Evolutionary conservation across 805 yeast species (phyloP), one percentile per base, ranked within the genome.

Genomic region (Babjeviella inositovora): DNA sequence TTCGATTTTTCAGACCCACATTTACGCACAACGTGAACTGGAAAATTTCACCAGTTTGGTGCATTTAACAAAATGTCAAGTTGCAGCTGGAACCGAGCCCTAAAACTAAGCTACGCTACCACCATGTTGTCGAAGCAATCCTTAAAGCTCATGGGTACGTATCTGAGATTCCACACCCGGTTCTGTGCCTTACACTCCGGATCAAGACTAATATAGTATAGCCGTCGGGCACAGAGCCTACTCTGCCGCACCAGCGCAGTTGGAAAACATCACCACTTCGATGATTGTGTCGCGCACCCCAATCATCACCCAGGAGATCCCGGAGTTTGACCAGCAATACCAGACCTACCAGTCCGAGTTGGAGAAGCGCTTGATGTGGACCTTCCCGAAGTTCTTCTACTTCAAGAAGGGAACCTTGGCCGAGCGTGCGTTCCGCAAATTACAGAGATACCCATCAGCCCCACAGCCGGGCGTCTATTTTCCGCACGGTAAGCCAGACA

Each of bases 351-450:
- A 85, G 47, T 66, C 70, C 24, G 93, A 80, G 45, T 59, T 90
- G 26, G 85, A 84, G 57, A 72, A 72, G 41, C 65, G 97, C 38
- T 59, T 90, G 34, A 84, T 85, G 93, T 84, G 95, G 94, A 84
- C 97, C 0, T 90, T 90, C 48, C 97, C 98, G 5, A 71, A 75
- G 36, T 82, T 82, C 66, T 85, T 70, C 43, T 90, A 85, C 53
- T 90, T 73, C 55, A 80, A 76, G 41, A 73, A 67, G 37, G 97
- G 97, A 31, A 75, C 96, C 1, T 57, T 90, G 31, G 69, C 93
- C 3, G 94, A 82, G 44, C 79, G 82, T 43, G 68, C 67, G 35
- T 87, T 70, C 49, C 51, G 72, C 25, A 68, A 70, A 35, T 72
- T 74, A 15, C 93, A 87, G 43, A 65, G 59, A 28, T 72, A 73